A percentile compares a stretch with the other conserved stretches of the same genome.
These are phyloP conservation scores for Nemania sp. DNA, from an alignment of 2,329 filamentous ascomycete genomes.

Conservation along the genomic window DNA sequence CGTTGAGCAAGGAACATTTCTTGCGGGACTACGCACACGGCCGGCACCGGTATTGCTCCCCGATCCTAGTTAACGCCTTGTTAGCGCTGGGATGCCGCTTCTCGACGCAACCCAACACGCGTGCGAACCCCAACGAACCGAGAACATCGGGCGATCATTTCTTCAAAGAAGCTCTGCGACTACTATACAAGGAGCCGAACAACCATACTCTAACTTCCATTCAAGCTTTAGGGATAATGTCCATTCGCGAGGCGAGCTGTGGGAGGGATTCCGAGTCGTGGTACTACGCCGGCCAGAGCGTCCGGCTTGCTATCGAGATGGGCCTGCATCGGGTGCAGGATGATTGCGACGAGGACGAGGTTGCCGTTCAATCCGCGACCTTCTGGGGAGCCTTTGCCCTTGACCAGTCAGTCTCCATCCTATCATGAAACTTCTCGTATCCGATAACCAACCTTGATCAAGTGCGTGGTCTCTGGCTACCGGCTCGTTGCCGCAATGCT, in stretches of 20 bases:
- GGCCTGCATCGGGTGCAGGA: conserved; percentile 63
- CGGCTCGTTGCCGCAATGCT: conserved; percentile 64
- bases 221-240: conserved; percentile 77
- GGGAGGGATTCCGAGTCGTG: conserved; percentile 75
- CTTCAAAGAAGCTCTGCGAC: conserved; percentile 68
- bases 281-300: conserved; percentile 73
- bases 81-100: conserved; percentile 70
- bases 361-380: conserved; percentile 62
- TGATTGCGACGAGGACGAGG: conserved; percentile 57
- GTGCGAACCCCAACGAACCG: conserved; percentile 64
- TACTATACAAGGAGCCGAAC: conserved; percentile 62
- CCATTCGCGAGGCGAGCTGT: conserved; percentile 73
- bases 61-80: conserved; percentile 68
- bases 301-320: conserved; percentile 73
- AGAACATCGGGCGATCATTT: conserved; percentile 74
- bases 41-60: conserved; percentile 67
- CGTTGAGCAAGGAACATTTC: conserved; percentile 73
- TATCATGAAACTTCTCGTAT: conserved; percentile 1
- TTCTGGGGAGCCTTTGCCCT: conserved; percentile 67
- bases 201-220: conserved; percentile 70
- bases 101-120: conserved; percentile 66
- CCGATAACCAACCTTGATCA: conserved; percentile 30
- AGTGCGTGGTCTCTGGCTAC: conserved; percentile 70
- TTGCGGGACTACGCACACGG: conserved; percentile 66
- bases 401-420: conserved; percentile 60